Evolutionary conservation across 225 moss, liverwort and hornwort species (phyloP).

Genomic region (Sphagnum tenellum): DNA sequence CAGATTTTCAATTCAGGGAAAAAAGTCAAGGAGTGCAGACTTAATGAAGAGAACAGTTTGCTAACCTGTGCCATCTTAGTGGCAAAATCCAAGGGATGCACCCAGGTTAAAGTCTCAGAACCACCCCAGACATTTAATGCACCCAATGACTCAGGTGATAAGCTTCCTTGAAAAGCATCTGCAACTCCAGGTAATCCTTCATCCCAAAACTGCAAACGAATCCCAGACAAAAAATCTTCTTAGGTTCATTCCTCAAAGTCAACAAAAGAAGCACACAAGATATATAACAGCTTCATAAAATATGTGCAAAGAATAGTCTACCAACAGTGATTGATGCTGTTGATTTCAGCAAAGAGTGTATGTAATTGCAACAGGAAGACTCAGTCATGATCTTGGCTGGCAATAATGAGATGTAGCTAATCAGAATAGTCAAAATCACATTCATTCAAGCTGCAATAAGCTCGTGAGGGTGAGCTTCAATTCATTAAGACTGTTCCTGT

Average conservation of each 20-base stretch:
- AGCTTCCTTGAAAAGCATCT: conserved; percentile 38
- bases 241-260: background rate
- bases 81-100: conserved; percentile 95
- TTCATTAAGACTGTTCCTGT: no score
- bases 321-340: no score
- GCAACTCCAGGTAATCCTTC: conserved; percentile 33
- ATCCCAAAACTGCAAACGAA: conserved; percentile 65
- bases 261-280: no score
- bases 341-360: no score
- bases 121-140: conserved; percentile 90
- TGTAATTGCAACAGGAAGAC: no score
- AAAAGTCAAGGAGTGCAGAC: background rate
- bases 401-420: no score
- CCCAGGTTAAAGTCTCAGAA: conserved; percentile 65
- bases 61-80: conserved; percentile 84
- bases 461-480: no score
- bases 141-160: conserved; percentile 70
- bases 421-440: no score
- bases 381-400: no score
- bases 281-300: no score
- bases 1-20: background rate
- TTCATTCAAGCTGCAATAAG: no score
- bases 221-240: conserved; percentile 5
- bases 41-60: background rate
- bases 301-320: no score